Evolutionary conservation across 805 yeast species (phyloP), one percentile per base, ranked within the genome.

Genomic region (Metschnikowia picachoensis): DNA sequence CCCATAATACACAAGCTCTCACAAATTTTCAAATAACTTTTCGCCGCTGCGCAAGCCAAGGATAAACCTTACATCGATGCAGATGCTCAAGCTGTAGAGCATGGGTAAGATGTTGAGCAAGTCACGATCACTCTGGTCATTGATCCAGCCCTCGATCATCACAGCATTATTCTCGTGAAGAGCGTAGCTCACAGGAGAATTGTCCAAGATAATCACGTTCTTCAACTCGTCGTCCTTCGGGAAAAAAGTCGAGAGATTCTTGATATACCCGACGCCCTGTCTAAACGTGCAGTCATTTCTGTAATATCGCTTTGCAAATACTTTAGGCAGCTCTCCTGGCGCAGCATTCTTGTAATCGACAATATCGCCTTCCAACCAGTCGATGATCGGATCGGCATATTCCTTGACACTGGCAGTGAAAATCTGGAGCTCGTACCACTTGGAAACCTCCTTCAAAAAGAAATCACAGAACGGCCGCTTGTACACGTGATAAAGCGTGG

Each of bases 301-400:
- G 64, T 92, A 92, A 52, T 75, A 81, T 42, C 98, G 70, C 47
- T 75, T 76, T 38, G 70, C 58, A 68, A 80, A 82, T 68, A 73
- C 58, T 66, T 60, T 57, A 11, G 44, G 43, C 44, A 42, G 41
- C 31, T 48, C 42, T 10, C 49, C 54, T 30, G 35, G 50, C 8
- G 44, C 41, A 16, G 40, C 32, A 27, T 43, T 44, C 30, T 47
- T 44, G 47, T 52, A 47, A 48, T 59, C 50, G 20, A 65, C 54
- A 28, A 67, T 57, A 45, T 84, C 87, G 57, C 77, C 74, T 62
- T 92, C 98, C 16, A 92, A 72, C 82, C 91, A 87, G 65, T 92
- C 92, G 43, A 94, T 87, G 41, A 94, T 95, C 0, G 99, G 98
- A 60, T 94, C 99, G 0, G 99, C 98, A 60, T 94, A 94, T 61